Percentiles rank a stretch among this genome's conserved stretches.
Conservation (phyloP, 2,329 filamentous ascomycete genomes). For the Cladophialophora carrionii region DNA sequence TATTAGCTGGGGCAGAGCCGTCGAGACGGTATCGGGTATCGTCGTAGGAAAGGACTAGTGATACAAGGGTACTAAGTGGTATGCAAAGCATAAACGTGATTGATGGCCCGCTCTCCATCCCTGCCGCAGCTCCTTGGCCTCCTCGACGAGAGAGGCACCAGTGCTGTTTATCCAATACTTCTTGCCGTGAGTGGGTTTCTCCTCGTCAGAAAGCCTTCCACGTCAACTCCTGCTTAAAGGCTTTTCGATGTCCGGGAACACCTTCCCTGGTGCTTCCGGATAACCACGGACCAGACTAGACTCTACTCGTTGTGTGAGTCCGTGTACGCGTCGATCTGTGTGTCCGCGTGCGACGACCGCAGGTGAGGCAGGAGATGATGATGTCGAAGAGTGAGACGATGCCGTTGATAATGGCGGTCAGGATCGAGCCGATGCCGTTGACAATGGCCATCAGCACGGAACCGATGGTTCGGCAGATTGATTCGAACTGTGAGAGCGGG, state of each 20-base stretch:
- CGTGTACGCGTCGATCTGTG: constrained; percentile 32
- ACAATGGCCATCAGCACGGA: constrained; percentile 69
- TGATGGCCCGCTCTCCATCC: not conserved
- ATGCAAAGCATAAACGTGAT: constrained; percentile 3
- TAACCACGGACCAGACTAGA: constrained; percentile 30
- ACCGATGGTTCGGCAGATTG: constrained; percentile 66
- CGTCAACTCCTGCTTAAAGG: not conserved
- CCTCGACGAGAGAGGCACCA: not conserved
- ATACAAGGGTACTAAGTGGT: constrained; percentile 3
- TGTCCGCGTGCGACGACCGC: constrained; percentile 46
- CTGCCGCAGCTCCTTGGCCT: not conserved
- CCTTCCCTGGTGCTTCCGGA: constrained; percentile 5
- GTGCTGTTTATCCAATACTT: constrained; percentile 4
- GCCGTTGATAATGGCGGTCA: constrained; percentile 66
- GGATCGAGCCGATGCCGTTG: constrained; percentile 66
- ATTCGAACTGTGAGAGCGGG: constrained; percentile 55
- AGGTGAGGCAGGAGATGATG: constrained; percentile 67
- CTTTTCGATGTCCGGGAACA: not conserved
- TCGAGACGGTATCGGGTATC: constrained; percentile 10
- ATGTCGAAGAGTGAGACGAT: constrained; percentile 67
- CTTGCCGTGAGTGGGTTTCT: not conserved
- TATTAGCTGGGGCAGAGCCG: constrained; percentile 17
- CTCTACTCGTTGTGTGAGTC: constrained; percentile 30
- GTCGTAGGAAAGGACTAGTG: constrained; percentile 3
- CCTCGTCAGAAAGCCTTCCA: not conserved